Percentiles rank a stretch among this genome's conserved stretches.
Evolutionary conservation across 202 grass and related monocot genomes (phyloP).

Genomic region (Saccharum hybrid): DNA sequence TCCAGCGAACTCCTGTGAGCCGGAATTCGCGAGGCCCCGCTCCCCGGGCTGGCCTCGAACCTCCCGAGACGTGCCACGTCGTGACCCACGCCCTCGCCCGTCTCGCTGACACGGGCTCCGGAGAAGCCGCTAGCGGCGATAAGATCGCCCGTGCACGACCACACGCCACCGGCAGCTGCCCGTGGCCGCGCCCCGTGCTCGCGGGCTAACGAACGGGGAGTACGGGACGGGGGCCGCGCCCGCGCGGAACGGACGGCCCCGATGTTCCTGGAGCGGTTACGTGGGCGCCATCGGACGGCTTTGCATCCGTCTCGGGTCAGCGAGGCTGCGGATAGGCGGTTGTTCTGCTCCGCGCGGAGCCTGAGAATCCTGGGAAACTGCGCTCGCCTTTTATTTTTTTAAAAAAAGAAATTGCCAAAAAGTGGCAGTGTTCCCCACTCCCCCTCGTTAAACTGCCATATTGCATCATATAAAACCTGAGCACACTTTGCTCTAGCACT

Average conservation of each 20-base stretch:
- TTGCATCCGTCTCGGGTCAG: background rate
- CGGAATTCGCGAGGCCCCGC: background rate
- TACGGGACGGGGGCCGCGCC: no score
- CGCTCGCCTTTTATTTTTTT: background rate
- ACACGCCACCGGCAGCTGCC: no score
- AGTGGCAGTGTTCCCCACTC: background rate
- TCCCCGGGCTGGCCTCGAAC: background rate
- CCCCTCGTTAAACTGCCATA: background rate
- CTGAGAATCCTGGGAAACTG: slow-evolving; percentile 8
- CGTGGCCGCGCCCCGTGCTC: no score
- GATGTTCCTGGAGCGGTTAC: background rate
- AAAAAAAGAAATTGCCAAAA: background rate
- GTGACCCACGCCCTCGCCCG: background rate
- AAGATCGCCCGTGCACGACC: no score
- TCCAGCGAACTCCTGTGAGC: background rate
- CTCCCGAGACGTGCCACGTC: background rate
- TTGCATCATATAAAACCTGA: no score
- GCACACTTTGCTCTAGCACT: no score
- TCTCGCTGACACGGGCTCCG: no score
- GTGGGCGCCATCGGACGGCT: background rate
- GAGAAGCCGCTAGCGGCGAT: no score
- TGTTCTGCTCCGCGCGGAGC: slow-evolving; percentile 1
- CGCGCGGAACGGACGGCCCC: background rate
- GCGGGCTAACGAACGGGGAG: no score
- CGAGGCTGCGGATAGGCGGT: background rate